These are phyloP conservation scores for Zelonia costaricensis DNA, from an alignment of 208 protist species.

Conservation along the genomic window DNA sequence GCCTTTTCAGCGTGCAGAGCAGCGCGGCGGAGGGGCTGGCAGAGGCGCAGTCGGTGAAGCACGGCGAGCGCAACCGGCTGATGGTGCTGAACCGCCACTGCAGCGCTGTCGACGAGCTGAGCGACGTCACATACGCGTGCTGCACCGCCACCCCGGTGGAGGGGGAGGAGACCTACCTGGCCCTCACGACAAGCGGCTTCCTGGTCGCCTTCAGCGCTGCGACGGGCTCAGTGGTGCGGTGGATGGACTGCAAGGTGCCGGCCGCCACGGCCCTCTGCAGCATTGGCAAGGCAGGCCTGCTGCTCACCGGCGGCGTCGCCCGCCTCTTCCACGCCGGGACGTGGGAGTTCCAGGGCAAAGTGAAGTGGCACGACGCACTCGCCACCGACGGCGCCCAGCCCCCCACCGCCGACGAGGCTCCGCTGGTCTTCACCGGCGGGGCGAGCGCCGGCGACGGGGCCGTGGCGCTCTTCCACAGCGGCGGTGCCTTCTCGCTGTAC, in stretches of 20 bases:
- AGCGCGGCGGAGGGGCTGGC: neutral
- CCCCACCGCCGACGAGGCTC: constrained; percentile 12
- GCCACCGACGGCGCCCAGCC: constrained; percentile 16
- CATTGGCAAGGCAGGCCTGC: constrained; percentile 28
- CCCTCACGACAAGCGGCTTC: constrained; percentile 60
- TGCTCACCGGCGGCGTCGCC: constrained; percentile 57
- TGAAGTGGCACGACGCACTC: constrained; percentile 30
- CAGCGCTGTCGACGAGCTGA: constrained; percentile 60
- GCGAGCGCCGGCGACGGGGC: constrained; percentile 2
- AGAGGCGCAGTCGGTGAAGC: neutral
- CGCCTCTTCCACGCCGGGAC: constrained; percentile 59
- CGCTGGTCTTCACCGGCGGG: constrained; percentile 15
- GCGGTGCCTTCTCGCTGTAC: constrained; percentile 14
- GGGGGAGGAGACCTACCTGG: constrained; percentile 39
- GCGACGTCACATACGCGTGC: constrained; percentile 53
- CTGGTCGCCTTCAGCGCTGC: constrained; percentile 64
- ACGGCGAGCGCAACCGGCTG: constrained; percentile 19
- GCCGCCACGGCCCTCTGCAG: constrained; percentile 36
- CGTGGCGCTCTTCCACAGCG: constrained; percentile 9
- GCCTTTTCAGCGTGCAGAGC: constrained; percentile 42
- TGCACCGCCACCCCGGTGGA: constrained; percentile 23
- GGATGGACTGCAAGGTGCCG: constrained; percentile 89
- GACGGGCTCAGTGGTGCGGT: constrained; percentile 65
- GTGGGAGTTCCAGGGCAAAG: constrained; percentile 83
- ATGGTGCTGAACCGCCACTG: constrained; percentile 64